Percentiles rank a stretch among this genome's conserved stretches.
Evolutionary conservation across 108 stramenopile species (phyloP).

Genomic region (Chaetoceros muelleri): DNA sequence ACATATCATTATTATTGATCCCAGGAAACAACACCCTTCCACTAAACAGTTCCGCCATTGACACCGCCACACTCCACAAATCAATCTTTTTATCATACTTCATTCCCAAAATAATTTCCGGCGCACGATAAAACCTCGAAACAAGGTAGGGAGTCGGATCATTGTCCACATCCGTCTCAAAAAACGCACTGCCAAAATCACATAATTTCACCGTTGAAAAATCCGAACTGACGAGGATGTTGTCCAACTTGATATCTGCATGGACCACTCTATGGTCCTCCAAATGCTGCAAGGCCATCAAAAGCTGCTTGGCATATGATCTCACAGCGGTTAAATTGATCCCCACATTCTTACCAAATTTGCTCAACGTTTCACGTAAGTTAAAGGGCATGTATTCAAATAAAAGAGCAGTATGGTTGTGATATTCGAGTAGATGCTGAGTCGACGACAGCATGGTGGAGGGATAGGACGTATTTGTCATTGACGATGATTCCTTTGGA

Average conservation of each 20-base stretch:
- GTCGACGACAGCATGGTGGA: conserved; percentile 14
- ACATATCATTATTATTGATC: conserved; percentile 91
- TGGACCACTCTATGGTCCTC: conserved; percentile 82
- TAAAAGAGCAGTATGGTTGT: conserved; percentile 70
- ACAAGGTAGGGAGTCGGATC: conserved; percentile 95
- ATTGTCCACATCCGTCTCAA: conserved; percentile 60
- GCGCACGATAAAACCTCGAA: conserved; percentile 96
- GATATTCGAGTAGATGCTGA: conserved; percentile 39
- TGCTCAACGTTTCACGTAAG: conserved; percentile 78
- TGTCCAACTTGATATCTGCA: conserved; percentile 98
- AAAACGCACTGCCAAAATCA: conserved; percentile 94
- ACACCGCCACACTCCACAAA: conserved; percentile 88
- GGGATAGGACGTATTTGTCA: no score
- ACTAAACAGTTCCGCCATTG: conserved; percentile 91
- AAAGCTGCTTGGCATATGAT: conserved; percentile 84
- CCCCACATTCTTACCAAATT: conserved; percentile 90
- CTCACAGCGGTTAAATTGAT: conserved; percentile 84
- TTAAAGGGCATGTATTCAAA: conserved; percentile 79
- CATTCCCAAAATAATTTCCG: conserved; percentile 97
- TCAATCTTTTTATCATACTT: conserved; percentile 86
- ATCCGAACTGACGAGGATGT: conserved; percentile 88
- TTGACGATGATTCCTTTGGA: no score
- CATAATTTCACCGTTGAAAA: conserved; percentile 77
- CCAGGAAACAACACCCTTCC: conserved; percentile 90
- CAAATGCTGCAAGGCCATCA: conserved; percentile 81